These are phyloP conservation scores for Sanghuangporus sanghuang DNA, from an alignment of 1,284 basidiomycete genomes.

Conservation along the genomic window DNA sequence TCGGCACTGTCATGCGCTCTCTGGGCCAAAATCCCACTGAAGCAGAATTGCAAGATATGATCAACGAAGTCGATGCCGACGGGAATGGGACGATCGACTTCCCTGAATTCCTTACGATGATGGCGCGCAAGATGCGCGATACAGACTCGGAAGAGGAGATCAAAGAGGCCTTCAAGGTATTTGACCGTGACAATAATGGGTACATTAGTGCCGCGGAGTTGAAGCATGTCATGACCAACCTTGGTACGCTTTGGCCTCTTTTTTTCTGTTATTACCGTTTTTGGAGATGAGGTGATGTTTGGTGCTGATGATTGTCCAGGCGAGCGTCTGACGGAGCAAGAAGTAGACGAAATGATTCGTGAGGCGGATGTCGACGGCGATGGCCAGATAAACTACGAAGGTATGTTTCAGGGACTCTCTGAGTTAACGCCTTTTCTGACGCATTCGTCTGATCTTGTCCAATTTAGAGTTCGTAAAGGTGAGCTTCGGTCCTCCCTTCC, in stretches of 20 bases:
- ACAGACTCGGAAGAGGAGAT: constrained; percentile 81
- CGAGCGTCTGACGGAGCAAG: constrained; percentile 88
- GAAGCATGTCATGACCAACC: constrained; percentile 88
- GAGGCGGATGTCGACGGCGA: constrained; percentile 97
- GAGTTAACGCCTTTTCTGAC: background rate
- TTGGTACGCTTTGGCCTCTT: constrained; percentile 50
- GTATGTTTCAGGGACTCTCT: constrained; percentile 33
- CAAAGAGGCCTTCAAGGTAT: constrained; percentile 78
- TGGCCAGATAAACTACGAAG: constrained; percentile 84
- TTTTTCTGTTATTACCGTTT: background rate
- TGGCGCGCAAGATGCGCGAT: constrained; percentile 95
- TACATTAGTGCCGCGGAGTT: constrained; percentile 80
- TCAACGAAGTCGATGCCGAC: constrained; percentile 85
- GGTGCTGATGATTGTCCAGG: constrained; percentile 37
- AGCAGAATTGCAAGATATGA: constrained; percentile 95
- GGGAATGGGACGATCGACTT: constrained; percentile 93
- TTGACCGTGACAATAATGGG: constrained; percentile 82
- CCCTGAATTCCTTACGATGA: constrained; percentile 92
- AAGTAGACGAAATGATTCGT: constrained; percentile 98
- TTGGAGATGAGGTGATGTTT: constrained; percentile 4
- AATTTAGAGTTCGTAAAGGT: constrained; percentile 67
- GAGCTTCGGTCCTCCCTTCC: constrained; percentile 14
- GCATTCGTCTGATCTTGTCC: background rate
- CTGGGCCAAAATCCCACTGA: constrained; percentile 96
- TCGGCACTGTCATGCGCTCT: constrained; percentile 96